Evolutionary conservation across 805 yeast species (phyloP).

Genomic region (Teunomyces stri): DNA sequence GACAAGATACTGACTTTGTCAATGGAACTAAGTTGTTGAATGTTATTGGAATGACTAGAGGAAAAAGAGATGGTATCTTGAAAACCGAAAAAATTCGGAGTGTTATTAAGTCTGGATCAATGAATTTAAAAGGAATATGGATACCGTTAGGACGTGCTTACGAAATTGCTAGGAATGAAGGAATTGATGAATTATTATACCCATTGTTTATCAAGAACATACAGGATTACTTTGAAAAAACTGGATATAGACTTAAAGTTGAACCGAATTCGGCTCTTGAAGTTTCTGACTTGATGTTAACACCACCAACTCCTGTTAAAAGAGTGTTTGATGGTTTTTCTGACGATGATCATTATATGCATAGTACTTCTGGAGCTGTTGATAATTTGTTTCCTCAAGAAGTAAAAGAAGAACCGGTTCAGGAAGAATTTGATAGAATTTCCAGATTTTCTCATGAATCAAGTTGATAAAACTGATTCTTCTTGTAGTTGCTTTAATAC

Average conservation of each 20-base stretch:
- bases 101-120: conserved; percentile 34
- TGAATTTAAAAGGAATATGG: conserved; percentile 44
- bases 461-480: background rate
- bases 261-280: background rate
- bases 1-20: conserved; percentile 33
- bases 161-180: conserved; percentile 41
- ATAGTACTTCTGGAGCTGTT: background rate
- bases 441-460: background rate
- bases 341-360: background rate
- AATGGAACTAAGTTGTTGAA: conserved; percentile 40
- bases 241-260: conserved; percentile 23
- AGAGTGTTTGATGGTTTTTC: background rate
- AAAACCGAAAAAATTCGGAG: conserved; percentile 30
- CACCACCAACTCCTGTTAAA: background rate
- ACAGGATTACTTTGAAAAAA: conserved; percentile 21
- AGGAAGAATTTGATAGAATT: background rate
- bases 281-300: background rate
- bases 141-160: conserved; percentile 38
- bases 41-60: conserved; percentile 40
- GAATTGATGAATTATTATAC: conserved; percentile 28
- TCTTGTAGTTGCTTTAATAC: background rate
- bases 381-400: background rate
- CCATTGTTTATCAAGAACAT: conserved; percentile 35
- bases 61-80: conserved; percentile 39
- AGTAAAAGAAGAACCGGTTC: background rate